Base-by-base conservation (phyloP, 805 yeast genomes). In the Metschnikowia chrysomelidarum region DNA sequence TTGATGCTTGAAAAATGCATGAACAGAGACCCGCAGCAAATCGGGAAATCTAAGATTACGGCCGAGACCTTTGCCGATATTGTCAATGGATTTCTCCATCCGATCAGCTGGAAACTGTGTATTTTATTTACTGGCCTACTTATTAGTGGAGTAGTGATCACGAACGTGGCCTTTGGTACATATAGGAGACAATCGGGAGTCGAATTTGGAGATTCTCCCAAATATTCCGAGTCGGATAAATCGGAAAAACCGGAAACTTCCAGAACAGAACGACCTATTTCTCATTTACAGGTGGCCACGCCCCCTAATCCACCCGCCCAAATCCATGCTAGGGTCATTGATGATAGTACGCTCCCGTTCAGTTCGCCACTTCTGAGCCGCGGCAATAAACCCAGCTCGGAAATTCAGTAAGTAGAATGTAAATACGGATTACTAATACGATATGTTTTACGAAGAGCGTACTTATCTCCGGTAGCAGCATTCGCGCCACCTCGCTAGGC, bases 61-160 rank as follows among this genome's bases (percentile, higher is more conserved):
- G 94, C 94, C 0, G 88, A 82, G 53, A 81, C 91, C 0, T 71
- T 87, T 48, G 95, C 94, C 1, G 91, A 83, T 43, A 83, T 86
- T 6, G 64, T 87, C 28, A 84, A 87, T 58, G 78, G 88, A 2
- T 87, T 87, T 50, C 60, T 85, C 15, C 75, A 71, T 38, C 82
- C 86, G 2, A 80, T 87, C 24, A 75, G 81, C 20, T 73, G 85
- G 75, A 81, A 84, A 54, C 67, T 88, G 3, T 68, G 84, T 53
- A 43, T 75, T 4, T 68, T 79, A 35, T 47, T 79, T 11, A 40
- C 67, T 4, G 29, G 71, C 2, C 47, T 75, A 14, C 55, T 74
- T 3, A 61, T 76, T 25, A 85, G 84, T 1, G 63, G 78, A 3
- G 56, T 80, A 19, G 52, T 73, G 7, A 60, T 72, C 6, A 72